A percentile compares a stretch with the other conserved stretches of the same genome.
Evolutionary conservation across 495 filamentous ascomycete species (phyloP).

Genomic region (Jackrogersella multiformis): DNA sequence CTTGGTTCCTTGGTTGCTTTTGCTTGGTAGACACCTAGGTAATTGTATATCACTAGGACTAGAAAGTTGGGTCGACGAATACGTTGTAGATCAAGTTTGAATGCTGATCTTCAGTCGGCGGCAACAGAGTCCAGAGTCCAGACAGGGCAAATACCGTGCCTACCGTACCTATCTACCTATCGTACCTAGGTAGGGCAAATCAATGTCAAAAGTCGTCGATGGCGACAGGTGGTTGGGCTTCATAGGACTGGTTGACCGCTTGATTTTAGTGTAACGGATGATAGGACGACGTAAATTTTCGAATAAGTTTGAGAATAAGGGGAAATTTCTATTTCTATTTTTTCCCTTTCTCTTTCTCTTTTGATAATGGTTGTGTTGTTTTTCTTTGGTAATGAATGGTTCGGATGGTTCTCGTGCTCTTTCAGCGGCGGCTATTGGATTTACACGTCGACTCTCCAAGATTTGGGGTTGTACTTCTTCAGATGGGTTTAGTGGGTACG

Average conservation of each 20-base stretch:
- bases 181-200: slow-evolving; percentile 29
- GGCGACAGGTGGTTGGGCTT: slow-evolving; percentile 44
- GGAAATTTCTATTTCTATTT: too few relatives aligned
- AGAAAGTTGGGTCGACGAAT: slow-evolving; percentile 33
- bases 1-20: too few relatives aligned
- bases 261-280: slow-evolving; percentile 31
- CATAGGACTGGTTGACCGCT: slow-evolving; percentile 43
- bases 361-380: background rate
- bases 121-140: too few relatives aligned
- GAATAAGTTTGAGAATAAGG: background rate
- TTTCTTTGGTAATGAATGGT: slow-evolving; percentile 13
- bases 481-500: slow-evolving; percentile 26
- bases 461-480: slow-evolving; percentile 35
- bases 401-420: slow-evolving; percentile 33
- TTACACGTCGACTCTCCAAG: slow-evolving; percentile 40
- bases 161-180: too few relatives aligned
- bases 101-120: slow-evolving; percentile 34
- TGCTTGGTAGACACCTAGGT: background rate
- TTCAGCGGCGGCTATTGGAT: slow-evolving; percentile 39
- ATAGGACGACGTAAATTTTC: slow-evolving; percentile 11
- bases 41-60: background rate
- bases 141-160: too few relatives aligned
- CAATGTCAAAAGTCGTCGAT: slow-evolving; percentile 32
- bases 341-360: too few relatives aligned
- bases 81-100: slow-evolving; percentile 33